Evolutionary conservation across 1,139 yeast species (phyloP), one percentile per base, ranked within the genome.

Genomic region (Geotrichum siamense): DNA sequence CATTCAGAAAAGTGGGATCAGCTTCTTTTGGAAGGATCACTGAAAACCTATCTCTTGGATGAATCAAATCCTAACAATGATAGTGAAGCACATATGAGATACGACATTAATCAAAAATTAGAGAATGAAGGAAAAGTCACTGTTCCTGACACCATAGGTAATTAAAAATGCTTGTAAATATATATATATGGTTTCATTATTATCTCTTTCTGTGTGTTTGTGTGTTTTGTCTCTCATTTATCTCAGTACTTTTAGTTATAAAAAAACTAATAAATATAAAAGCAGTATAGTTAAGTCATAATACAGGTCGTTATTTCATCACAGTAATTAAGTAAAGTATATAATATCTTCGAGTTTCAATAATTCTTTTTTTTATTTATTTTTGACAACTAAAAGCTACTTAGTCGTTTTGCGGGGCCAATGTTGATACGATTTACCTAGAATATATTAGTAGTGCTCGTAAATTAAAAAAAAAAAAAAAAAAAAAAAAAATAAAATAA

Each of bases 1-100:
- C 69, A 73, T 52, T 65, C 70, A 0, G 58, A 61, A 1, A 53
- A 64, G 16, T 82, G 91, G 91, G 51, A 61, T 0, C 34, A 37
- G 22, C 57, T 65, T n/a, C 68, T 67, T 22, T 56, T 59, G 29
- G 61, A 67, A 1, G 74, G 74, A 0, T 57, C 63, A 33, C 65
- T 79, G 49, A 61, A 62, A 21, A 60, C 61, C 1, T 48, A 51
- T 37, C 45, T 60, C 21, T 48, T 62, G 3, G 51, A 45, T 19
- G 64, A 62, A 1, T 48, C 43, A 21, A 57, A 55, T 32, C 49
- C 47, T 2, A 55, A 60, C 27, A 55, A 58, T 21, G 58, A 55
- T 32, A 58, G 57, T 39, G 64, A 58, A 19, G 57, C 43, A 15
- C 49, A 51, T 33, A 43, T 53, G 33, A 50, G 63, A 3, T 42